Percentiles rank a stretch among this genome's conserved stretches.
phyloP scores from a whole-genome alignment of 2,329 filamentous ascomycete species.

The Nannizzia gypsea region DNA sequence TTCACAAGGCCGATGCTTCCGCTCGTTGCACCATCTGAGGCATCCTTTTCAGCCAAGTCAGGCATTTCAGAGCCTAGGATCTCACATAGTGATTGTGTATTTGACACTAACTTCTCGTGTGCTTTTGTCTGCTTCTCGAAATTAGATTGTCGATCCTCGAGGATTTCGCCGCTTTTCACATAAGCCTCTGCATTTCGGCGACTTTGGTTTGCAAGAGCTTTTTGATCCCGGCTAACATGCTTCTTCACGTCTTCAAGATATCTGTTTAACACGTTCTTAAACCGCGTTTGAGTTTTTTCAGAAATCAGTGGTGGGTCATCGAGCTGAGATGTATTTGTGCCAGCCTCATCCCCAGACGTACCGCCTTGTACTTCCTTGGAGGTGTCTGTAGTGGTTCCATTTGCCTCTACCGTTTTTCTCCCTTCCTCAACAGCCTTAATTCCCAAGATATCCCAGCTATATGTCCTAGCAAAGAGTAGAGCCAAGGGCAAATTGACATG shows the following conservation, averaged over 20 bases:
- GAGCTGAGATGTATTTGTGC: conserved; percentile 32
- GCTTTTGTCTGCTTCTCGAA: conserved; percentile 89
- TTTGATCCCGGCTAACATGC: conserved; percentile 83
- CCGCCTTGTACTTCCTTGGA: conserved; percentile 41
- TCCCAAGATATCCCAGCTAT: conserved; percentile 89
- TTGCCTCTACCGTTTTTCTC: conserved; percentile 73
- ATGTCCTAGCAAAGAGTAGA: conserved; percentile 90
- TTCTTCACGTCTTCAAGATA: conserved; percentile 90
- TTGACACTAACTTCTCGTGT: conserved; percentile 79
- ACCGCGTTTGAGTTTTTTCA: conserved; percentile 69
- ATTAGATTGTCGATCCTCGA: conserved; percentile 90
- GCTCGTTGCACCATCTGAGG: conserved; percentile 51
- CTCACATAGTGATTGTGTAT: conserved; percentile 84
- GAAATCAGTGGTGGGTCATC: conserved; percentile 64
- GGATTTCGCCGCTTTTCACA: conserved; percentile 95
- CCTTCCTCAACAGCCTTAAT: conserved; percentile 61
- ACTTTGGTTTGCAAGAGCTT: conserved; percentile 72
- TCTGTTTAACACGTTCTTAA: conserved; percentile 69
- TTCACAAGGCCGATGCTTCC: conserved; percentile 87
- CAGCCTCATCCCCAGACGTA: conserved; percentile 41
- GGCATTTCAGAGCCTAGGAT: conserved; percentile 86
- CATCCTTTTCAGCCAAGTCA: conserved; percentile 72
- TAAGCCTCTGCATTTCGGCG: conserved; percentile 96
- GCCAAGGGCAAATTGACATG: conserved; percentile 83
- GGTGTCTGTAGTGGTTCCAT: conserved; percentile 51